Percentiles rank a stretch among this genome's conserved stretches.
phyloP scores from a whole-genome alignment of 345 rosid genomes.

The Salix suchowensis region DNA sequence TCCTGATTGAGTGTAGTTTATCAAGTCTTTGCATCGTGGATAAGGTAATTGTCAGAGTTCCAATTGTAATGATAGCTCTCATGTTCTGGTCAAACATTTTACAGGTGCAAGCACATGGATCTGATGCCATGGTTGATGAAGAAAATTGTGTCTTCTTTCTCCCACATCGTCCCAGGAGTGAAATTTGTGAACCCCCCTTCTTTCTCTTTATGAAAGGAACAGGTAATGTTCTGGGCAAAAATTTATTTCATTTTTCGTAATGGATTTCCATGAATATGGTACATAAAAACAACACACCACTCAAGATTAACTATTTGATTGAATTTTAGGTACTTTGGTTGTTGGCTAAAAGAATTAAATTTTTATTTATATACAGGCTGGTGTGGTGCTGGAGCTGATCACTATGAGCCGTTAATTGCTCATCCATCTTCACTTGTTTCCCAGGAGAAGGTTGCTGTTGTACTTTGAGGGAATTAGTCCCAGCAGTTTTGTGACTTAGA shows the following conservation, averaged over 20 bases:
- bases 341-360: neutral
- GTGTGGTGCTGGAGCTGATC: slow-evolving; percentile 99
- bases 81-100: slow-evolving; percentile 4
- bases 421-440: slow-evolving; percentile 61
- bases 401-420: slow-evolving; percentile 88
- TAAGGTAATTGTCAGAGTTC: neutral
- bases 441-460: slow-evolving; percentile 80
- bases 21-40: neutral
- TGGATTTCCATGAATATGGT: neutral
- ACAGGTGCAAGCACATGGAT: slow-evolving; percentile 98
- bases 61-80: neutral
- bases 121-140: slow-evolving; percentile 95
- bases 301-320: neutral
- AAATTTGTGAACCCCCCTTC: slow-evolving; percentile 71
- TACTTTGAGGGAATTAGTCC: slow-evolving; percentile 46
- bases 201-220: slow-evolving; percentile 99
- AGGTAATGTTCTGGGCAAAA: slow-evolving; percentile 33
- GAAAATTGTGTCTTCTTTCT: slow-evolving; percentile 94
- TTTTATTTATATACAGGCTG: slow-evolving; percentile 47
- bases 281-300: neutral
- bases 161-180: slow-evolving; percentile 86
- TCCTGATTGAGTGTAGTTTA: neutral
- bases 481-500: slow-evolving; percentile 40
- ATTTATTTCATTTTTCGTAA: neutral
- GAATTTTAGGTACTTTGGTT: neutral